Percentiles rank a stretch among this genome's conserved stretches.
phyloP scores from a whole-genome alignment of 768 basidiomycete genomes.

The Russula vinacea region DNA sequence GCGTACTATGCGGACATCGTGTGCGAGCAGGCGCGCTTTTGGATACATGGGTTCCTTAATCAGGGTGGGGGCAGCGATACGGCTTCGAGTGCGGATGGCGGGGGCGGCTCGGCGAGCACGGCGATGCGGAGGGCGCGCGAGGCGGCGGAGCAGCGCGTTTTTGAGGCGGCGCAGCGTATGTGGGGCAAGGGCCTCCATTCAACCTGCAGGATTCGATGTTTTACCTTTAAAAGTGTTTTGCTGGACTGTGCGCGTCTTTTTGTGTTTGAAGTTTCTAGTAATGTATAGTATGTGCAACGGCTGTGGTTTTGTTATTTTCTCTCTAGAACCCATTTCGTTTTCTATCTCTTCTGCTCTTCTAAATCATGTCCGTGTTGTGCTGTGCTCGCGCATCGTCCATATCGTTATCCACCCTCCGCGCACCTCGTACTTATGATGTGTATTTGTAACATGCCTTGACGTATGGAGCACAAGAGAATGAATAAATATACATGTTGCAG shows the following conservation, averaged over 20 bases:
- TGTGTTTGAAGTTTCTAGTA: neutral
- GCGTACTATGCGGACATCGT: slow-evolving; percentile 83
- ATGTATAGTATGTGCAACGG: no score
- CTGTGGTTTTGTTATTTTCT: no score
- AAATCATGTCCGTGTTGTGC: no score
- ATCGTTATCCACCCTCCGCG: no score
- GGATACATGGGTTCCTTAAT: slow-evolving; percentile 67
- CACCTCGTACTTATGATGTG: no score
- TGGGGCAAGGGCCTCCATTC: slow-evolving; percentile 45
- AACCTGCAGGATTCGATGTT: slow-evolving; percentile 69
- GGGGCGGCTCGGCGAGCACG: slow-evolving; percentile 32
- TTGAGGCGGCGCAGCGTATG: slow-evolving; percentile 42
- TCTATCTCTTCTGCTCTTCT: no score
- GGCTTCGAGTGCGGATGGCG: slow-evolving; percentile 30
- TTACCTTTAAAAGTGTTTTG: slow-evolving; percentile 49
- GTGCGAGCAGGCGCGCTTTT: slow-evolving; percentile 75
- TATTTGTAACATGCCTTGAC: no score
- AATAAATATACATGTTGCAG: no score
- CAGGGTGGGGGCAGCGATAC: slow-evolving; percentile 38
- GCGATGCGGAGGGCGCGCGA: slow-evolving; percentile 37
- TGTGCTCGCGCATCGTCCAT: no score
- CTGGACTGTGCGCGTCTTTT: no score
- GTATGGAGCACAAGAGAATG: no score
- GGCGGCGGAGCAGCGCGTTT: slow-evolving; percentile 34
- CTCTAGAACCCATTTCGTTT: no score